A percentile compares a stretch with the other conserved stretches of the same genome.
Evolutionary conservation across 2,329 filamentous ascomycete species (phyloP).

Genomic region (Dactylellina leptospora): DNA sequence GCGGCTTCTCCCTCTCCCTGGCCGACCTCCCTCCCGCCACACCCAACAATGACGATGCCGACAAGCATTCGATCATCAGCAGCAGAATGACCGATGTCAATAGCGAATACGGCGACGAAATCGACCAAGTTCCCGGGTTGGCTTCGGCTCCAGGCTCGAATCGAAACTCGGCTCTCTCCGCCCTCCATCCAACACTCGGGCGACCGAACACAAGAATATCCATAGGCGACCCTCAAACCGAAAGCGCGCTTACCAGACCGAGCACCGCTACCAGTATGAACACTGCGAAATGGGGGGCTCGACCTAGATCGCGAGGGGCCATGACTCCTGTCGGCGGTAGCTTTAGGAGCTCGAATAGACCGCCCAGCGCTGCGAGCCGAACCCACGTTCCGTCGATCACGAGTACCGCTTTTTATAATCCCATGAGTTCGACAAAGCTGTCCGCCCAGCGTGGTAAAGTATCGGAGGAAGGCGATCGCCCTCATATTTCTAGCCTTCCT

Average conservation of each 20-base stretch:
- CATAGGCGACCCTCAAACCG: slow-evolving; percentile 56
- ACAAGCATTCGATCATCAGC: slow-evolving; percentile 72
- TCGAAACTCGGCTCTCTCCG: slow-evolving; percentile 55
- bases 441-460: slow-evolving; percentile 80
- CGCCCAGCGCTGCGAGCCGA: slow-evolving; percentile 74
- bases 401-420: slow-evolving; percentile 90
- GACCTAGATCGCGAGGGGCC: slow-evolving; percentile 55
- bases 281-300: slow-evolving; percentile 55
- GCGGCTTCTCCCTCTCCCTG: slow-evolving; percentile 56
- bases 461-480: slow-evolving; percentile 62
- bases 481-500: slow-evolving; percentile 49
- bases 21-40: slow-evolving; percentile 61
- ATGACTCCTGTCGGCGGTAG: slow-evolving; percentile 56
- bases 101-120: slow-evolving; percentile 65
- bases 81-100: slow-evolving; percentile 74
- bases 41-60: slow-evolving; percentile 52
- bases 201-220: slow-evolving; percentile 57
- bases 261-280: slow-evolving; percentile 56
- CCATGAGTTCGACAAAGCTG: slow-evolving; percentile 94
- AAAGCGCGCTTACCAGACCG: slow-evolving; percentile 56
- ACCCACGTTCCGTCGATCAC: slow-evolving; percentile 90
- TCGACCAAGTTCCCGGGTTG: slow-evolving; percentile 66
- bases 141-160: slow-evolving; percentile 59
- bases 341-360: slow-evolving; percentile 64
- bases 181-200: slow-evolving; percentile 52